phyloP scores from a whole-genome alignment of 495 filamentous ascomycete genomes.

The Barbatosphaeria neglecta region DNA sequence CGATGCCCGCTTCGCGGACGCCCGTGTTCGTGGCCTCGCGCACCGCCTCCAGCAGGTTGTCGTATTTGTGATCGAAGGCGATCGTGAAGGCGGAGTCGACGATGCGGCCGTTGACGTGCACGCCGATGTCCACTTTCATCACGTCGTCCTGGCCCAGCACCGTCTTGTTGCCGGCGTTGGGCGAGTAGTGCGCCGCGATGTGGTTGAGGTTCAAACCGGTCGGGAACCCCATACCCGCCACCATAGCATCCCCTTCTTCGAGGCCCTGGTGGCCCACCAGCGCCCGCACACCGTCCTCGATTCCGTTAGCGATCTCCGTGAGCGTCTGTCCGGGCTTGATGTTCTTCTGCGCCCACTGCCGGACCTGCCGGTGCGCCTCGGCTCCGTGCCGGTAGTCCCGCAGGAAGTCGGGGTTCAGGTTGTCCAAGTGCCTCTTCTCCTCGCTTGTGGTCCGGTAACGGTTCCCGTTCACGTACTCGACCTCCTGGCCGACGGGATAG shows the following conservation, averaged over 20 bases:
- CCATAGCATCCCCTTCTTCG: slow-evolving; percentile 64
- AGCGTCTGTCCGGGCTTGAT: slow-evolving; percentile 74
- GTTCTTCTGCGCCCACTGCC: slow-evolving; percentile 67
- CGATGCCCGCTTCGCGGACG: slow-evolving; percentile 73
- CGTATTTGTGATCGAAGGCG: slow-evolving; percentile 75
- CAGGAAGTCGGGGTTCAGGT: slow-evolving; percentile 73
- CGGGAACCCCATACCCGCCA: slow-evolving; percentile 82
- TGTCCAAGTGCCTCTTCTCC: slow-evolving; percentile 77
- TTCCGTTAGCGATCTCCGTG: slow-evolving; percentile 72
- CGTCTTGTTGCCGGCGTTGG: slow-evolving; percentile 84
- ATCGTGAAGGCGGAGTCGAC: slow-evolving; percentile 91
- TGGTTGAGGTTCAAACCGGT: slow-evolving; percentile 80
- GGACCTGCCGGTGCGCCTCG: slow-evolving; percentile 80
- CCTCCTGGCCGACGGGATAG: slow-evolving; percentile 74
- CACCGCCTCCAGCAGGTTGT: slow-evolving; percentile 69
- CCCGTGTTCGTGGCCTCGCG: slow-evolving; percentile 83
- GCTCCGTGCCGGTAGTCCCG: slow-evolving; percentile 79
- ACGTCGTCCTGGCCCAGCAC: slow-evolving; percentile 72
- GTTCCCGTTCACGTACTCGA: slow-evolving; percentile 67
- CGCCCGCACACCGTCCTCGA: slow-evolving; percentile 74
- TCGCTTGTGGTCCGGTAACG: slow-evolving; percentile 71
- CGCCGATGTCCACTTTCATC: slow-evolving; percentile 88
- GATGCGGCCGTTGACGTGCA: slow-evolving; percentile 82
- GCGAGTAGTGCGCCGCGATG: slow-evolving; percentile 80
- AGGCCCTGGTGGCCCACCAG: slow-evolving; percentile 68